Evolutionary conservation across 2,329 filamentous ascomycete species (phyloP).

Genomic region (Penicillium sp.): DNA sequence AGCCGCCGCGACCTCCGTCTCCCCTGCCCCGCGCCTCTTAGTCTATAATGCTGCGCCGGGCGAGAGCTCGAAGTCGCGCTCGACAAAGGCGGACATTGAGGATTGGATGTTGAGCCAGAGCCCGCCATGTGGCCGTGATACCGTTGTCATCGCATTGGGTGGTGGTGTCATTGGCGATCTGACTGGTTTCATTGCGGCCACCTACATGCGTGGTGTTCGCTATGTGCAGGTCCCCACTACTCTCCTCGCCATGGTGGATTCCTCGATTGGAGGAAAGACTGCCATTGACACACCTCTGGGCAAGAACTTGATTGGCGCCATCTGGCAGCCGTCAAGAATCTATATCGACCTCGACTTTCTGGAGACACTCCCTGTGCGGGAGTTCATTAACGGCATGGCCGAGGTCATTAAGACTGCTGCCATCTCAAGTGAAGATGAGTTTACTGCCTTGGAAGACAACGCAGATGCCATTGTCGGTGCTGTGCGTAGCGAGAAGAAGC

Average conservation of each 20-base stretch:
- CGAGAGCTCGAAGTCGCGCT: constrained; percentile 86
- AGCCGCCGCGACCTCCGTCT: constrained; percentile 42
- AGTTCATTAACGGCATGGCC: constrained; percentile 98
- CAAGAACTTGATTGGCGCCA: constrained; percentile 92
- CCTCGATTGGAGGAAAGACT: constrained; percentile 96
- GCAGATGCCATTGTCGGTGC: constrained; percentile 70
- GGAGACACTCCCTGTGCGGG: constrained; percentile 80
- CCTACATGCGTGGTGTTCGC: constrained; percentile 95
- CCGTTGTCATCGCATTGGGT: constrained; percentile 87
- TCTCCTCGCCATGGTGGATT: constrained; percentile 94
- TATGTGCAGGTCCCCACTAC: constrained; percentile 97
- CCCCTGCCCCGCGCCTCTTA: constrained; percentile 63
- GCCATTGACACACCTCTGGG: constrained; percentile 94
- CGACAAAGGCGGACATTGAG: constrained; percentile 92
- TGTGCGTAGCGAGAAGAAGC: constrained; percentile 58
- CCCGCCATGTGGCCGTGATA: constrained; percentile 82
- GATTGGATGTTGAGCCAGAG: constrained; percentile 92
- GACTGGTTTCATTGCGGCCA: constrained; percentile 95
- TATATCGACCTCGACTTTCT: constrained; percentile 93
- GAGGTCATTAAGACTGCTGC: constrained; percentile 97
- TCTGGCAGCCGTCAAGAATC: constrained; percentile 92
- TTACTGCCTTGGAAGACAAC: constrained; percentile 75
- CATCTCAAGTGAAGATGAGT: constrained; percentile 88
- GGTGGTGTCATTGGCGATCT: constrained; percentile 97
- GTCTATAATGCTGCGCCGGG: constrained; percentile 84